Evolutionary conservation across 257 asterid genomes (phyloP), one percentile per base, ranked within the genome.

Genomic region (Voacanga thouarsii): DNA sequence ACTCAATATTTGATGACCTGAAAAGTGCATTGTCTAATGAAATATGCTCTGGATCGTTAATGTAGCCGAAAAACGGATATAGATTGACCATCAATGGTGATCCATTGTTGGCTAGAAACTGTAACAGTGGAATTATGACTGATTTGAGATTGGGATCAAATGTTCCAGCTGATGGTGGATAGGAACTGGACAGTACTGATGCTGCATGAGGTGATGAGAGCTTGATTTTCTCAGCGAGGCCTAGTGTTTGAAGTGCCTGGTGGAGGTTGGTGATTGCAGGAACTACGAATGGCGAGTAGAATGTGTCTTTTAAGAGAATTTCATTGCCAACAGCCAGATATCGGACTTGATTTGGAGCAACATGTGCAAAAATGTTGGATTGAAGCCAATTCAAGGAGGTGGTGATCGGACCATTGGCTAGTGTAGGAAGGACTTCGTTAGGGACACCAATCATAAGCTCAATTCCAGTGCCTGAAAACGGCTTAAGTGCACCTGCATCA

Each of bases 371-470:
- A 53, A 92, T 84, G 77, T 83, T 85, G 7, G 89, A 78, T 33
- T 83, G 81, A 71, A 92, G 90, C 97, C 96, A 92, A 47, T 83
- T 74, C 2, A 83, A 2, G 21, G 94, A 82, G 60, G 82, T 78
- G 76, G 81, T 65, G 23, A 81, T 39, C 5, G 83, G 75, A 74
- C 84, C 91, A 70, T 86, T 88, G 41, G 93, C 91, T 12, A 92
- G 82, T 3, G 85, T 78, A 1, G 97, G 90, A 64, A 92, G 96
- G 81, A 90, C 80, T 79, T 89, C 94, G 26, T 92, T 89, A 1
- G 96, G 96, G 14, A 92, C 89, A 14, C 97, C 97, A 18, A 92
- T 82, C 78, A 81, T 80, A 68, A 92, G 96, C 66, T 89, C 80
- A 57, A 89, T 82, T 28, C 86, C 91, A 21, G 89, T 81, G 12